A percentile compares a stretch with the other conserved stretches of the same genome.
Conservation (phyloP, 305 asterid species). For the Fraxinus albicans region DNA sequence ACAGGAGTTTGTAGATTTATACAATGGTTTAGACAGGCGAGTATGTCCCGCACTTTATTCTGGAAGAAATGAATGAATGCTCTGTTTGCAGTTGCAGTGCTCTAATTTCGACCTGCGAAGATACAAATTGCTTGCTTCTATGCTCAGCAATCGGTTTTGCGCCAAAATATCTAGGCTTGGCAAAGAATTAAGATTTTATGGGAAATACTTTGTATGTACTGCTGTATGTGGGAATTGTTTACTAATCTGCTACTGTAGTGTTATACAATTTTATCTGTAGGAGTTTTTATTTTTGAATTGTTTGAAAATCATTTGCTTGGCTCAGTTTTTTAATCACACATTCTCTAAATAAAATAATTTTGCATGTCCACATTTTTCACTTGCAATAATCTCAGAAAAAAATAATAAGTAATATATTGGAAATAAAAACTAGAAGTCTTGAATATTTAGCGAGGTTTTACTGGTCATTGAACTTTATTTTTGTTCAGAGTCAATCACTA, state of each 20-base stretch:
- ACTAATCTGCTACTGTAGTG: neutral
- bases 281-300: neutral
- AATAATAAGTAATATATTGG: neutral
- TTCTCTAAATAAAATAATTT: neutral
- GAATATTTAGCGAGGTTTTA: neutral
- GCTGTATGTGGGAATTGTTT: neutral
- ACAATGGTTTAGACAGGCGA: neutral
- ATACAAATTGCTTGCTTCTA: constrained; percentile 3
- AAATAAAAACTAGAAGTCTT: neutral
- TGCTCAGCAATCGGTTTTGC: neutral
- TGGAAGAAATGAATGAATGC: neutral
- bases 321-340: neutral
- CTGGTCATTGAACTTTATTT: neutral
- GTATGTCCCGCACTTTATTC: neutral
- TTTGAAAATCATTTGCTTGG: neutral
- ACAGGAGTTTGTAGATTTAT: constrained; percentile 78
- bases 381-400: neutral
- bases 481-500: neutral
- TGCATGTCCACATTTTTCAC: neutral
- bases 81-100: neutral
- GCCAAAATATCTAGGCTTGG: neutral
- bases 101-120: constrained; percentile 9
- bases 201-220: neutral
- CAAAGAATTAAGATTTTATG: neutral
- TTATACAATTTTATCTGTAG: neutral